These are phyloP conservation scores for Paraphaeosphaeria minitans DNA, from an alignment of 2,329 filamentous ascomycete species.

Conservation along the genomic window DNA sequence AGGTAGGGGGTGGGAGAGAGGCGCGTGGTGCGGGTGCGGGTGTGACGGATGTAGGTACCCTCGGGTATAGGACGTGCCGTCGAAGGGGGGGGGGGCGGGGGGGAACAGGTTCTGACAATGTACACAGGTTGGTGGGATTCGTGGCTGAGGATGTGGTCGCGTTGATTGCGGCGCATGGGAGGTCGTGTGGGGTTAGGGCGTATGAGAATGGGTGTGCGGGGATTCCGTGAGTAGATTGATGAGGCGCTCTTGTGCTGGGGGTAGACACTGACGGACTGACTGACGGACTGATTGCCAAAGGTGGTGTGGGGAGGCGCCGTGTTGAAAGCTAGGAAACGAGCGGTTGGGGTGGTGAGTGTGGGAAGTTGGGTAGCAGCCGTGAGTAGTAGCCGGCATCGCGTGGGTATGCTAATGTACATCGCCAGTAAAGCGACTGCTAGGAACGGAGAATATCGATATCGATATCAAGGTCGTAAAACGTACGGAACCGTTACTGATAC, in stretches of 20 bases:
- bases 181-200: constrained; percentile 15
- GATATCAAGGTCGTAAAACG: not conserved
- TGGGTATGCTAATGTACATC: not conserved
- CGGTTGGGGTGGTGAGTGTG: too few species aligned
- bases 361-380: too few species aligned
- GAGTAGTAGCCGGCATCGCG: not conserved
- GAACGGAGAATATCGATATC: not conserved
- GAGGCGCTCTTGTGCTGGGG: too few species aligned
- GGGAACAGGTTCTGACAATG: too few species aligned
- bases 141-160: constrained; percentile 19
- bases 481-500: not conserved
- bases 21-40: too few species aligned
- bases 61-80: too few species aligned
- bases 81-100: too few species aligned
- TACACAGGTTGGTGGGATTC: constrained; percentile 24
- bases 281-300: too few species aligned
- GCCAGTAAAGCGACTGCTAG: not conserved
- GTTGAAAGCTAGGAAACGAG: constrained; percentile 15
- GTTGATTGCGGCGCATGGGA: constrained; percentile 18
- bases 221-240: constrained; percentile 14
- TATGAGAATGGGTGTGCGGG: constrained; percentile 22
- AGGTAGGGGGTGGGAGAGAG: too few species aligned
- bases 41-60: too few species aligned
- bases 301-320: constrained; percentile 28
- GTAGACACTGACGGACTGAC: too few species aligned